Evolutionary conservation across 2,329 filamentous ascomycete species (phyloP), one percentile per base, ranked within the genome.

Genomic region (Lasiodiplodia hormozganensis): DNA sequence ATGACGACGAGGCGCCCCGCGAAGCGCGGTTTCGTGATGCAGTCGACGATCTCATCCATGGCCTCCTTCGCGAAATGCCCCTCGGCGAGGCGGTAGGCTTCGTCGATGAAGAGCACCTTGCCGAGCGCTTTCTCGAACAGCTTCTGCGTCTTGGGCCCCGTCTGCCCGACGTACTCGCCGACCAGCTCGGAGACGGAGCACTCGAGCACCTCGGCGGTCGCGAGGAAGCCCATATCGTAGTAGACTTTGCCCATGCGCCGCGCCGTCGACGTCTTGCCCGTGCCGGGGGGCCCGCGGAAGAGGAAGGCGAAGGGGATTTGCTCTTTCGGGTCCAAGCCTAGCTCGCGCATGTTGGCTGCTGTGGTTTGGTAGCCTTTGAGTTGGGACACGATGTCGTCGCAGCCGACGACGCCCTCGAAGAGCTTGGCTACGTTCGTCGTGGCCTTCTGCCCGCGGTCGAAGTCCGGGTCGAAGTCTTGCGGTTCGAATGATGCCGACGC

Each of bases 221-320:
- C 79, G 0, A 94, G 79, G 40, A 94, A 86, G 0, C 90, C 90
- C 84, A 93, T 87, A 72, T 94, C 88, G 73, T 92, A 94, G 73
- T 88, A 94, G 0, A 94, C 82, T 70, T 92, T 86, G 3, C 91
- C 91, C 85, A 94, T 92, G 70, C 89, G 91, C n/a, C 85, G 81
- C 0, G 92, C 92, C 0, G 86, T 92, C 0, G 89, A 89, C 0
- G 91, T 93, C 73, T 94, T 94, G 0, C 91, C 92, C 0, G 91
- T 93, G 0, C 86, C 85, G 85, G 89, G 88, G 65, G 86, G 83
- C 0, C 91, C 90, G 0, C 87, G 84, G 78, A 93, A 93, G 0
- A 93, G 72, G 71, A 92, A 92, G 70, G 86, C 90, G 75, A 90
- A 91, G 0, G 90, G 89, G 0, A 92, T 83, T 12, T 86, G 78